phyloP scores from a whole-genome alignment of 139 green algal genomes.

The Picochlorum sp. region DNA sequence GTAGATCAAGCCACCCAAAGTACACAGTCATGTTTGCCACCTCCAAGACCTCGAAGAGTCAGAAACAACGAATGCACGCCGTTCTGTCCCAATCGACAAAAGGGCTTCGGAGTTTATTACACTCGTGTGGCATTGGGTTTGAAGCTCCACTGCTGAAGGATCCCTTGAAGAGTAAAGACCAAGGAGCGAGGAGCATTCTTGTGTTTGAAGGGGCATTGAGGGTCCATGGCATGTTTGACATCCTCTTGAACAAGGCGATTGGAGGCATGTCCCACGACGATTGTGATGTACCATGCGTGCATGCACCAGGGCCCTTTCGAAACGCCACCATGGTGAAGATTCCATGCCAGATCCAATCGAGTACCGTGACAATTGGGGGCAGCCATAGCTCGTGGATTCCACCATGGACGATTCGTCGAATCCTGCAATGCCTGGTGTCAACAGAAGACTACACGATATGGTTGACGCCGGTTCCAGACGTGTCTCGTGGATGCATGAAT shows the following conservation, averaged over 20 bases:
- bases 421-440: too few species aligned
- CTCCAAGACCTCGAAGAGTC: constrained; percentile 34
- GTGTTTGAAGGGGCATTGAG: constrained; percentile 31
- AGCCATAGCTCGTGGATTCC: too few species aligned
- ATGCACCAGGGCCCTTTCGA: constrained; percentile 44
- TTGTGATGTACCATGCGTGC: constrained; percentile 49
- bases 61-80: constrained; percentile 22
- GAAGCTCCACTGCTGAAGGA: constrained; percentile 41
- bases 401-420: too few species aligned
- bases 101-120: constrained; percentile 26
- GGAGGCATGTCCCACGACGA: constrained; percentile 3
- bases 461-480: too few species aligned
- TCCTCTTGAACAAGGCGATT: constrained; percentile 37
- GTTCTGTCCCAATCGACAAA: constrained; percentile 39
- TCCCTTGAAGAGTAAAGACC: constrained; percentile 20
- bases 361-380: too few species aligned
- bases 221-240: constrained; percentile 55
- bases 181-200: constrained; percentile 27
- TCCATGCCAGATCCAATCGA: too few species aligned
- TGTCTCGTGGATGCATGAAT: background rate
- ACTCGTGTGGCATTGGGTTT: constrained; percentile 29
- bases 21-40: constrained; percentile 39
- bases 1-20: constrained; percentile 19
- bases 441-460: too few species aligned
- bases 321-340: constrained; percentile 21